phyloP scores from a whole-genome alignment of 257 asterid genomes.

The Nicotiana paniculata region DNA sequence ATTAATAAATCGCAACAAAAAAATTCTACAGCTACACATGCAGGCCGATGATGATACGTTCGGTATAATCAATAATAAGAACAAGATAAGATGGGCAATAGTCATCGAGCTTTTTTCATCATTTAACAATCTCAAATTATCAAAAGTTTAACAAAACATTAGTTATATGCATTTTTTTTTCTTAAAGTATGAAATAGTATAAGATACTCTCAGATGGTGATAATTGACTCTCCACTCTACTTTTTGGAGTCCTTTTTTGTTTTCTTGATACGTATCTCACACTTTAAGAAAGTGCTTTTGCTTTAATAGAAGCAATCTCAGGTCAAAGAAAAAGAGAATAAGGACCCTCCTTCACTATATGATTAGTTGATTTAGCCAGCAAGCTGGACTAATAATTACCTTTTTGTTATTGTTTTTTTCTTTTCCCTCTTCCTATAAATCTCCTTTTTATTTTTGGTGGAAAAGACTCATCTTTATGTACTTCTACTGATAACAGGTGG shows the following conservation, averaged over 20 bases:
- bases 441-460: not conserved
- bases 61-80: not conserved
- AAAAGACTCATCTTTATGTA: not conserved
- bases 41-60: too few relatives aligned
- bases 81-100: not conserved
- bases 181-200: not conserved
- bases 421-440: not conserved
- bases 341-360: not conserved
- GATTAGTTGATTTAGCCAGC: not conserved
- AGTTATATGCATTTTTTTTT: not conserved
- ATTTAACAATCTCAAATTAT: constrained; percentile 7
- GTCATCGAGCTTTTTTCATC: not conserved
- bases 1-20: too few relatives aligned
- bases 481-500: not conserved
- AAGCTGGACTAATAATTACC: not conserved
- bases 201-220: not conserved
- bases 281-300: constrained; percentile 5
- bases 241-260: not conserved
- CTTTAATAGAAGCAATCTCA: constrained; percentile 4
- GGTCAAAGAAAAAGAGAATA: not conserved
- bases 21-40: too few relatives aligned
- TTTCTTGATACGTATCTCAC: constrained; percentile 7
- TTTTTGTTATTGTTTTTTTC: not conserved
- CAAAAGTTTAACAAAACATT: not conserved
- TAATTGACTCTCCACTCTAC: not conserved